Evolutionary conservation across 2,329 filamentous ascomycete genomes (phyloP).

Genomic region (Trichoderma sp.): DNA sequence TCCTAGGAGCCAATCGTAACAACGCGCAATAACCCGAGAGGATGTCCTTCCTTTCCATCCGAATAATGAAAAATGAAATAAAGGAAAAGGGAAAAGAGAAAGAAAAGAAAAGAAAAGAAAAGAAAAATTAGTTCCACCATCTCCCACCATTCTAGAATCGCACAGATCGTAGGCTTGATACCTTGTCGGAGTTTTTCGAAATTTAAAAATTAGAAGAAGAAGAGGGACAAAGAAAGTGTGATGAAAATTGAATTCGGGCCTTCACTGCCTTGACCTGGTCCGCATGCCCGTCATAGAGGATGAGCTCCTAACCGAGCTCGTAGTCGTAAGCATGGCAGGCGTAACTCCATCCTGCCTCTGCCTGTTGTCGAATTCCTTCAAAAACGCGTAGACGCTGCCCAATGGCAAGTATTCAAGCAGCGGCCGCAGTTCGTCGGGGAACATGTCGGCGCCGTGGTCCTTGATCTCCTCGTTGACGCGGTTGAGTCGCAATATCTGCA

Average conservation of each 20-base stretch:
- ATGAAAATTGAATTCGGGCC: neutral
- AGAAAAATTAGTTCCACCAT: neutral
- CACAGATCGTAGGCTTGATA: neutral
- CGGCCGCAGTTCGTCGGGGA: conserved; percentile 26
- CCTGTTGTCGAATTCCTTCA: conserved; percentile 21
- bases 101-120: neutral
- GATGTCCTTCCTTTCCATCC: neutral
- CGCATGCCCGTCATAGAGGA: conserved; percentile 5
- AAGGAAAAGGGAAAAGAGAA: neutral
- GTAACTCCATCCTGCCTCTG: conserved; percentile 12
- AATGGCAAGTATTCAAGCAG: conserved; percentile 24
- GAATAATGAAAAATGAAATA: neutral
- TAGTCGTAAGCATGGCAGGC: conserved; percentile 15
- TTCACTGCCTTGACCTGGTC: conserved; percentile 7
- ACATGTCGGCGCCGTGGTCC: conserved; percentile 32
- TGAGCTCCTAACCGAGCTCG: conserved; percentile 13
- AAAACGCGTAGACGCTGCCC: conserved; percentile 21
- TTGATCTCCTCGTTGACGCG: conserved; percentile 37
- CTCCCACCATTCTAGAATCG: neutral
- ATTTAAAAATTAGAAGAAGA: neutral
- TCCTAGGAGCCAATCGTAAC: neutral
- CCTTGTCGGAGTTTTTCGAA: neutral
- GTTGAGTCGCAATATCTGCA: conserved; percentile 35
- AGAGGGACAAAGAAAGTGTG: neutral
- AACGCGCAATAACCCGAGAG: neutral